Evolutionary conservation across 768 basidiomycete genomes (phyloP).

Genomic region (Ramaria sp.): DNA sequence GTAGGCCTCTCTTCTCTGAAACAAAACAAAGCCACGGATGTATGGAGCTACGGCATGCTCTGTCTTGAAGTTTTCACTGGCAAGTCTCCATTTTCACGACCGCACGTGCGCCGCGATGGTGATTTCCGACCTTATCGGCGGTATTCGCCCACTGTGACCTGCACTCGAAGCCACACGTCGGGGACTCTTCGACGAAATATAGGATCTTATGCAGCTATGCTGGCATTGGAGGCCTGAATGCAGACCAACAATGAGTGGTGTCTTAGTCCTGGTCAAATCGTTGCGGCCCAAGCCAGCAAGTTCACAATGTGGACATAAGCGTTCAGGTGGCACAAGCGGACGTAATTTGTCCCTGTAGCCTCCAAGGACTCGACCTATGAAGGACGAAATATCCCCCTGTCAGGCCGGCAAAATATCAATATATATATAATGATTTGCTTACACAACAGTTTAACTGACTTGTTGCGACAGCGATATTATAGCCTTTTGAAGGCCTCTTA

Average conservation of each 20-base stretch:
- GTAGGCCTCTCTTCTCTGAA: constrained; percentile 14
- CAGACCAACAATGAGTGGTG: constrained; percentile 28
- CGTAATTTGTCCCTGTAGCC: too few species aligned
- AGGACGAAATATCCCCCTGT: too few species aligned
- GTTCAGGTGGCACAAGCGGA: too few species aligned
- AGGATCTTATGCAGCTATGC: constrained; percentile 33
- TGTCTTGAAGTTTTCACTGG: constrained; percentile 37
- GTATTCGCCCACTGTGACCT: constrained; percentile 29
- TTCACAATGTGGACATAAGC: too few species aligned
- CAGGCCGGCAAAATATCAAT: too few species aligned
- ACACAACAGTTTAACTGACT: too few species aligned
- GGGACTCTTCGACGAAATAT: constrained; percentile 30
- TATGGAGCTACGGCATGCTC: constrained; percentile 41
- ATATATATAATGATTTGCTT: too few species aligned
- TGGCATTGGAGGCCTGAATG: constrained; percentile 30
- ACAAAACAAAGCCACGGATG: constrained; percentile 26
- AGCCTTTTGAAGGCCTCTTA: too few species aligned
- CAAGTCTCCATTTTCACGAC: constrained; percentile 26
- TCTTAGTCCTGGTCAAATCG: constrained; percentile 5
- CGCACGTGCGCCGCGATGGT: constrained; percentile 25
- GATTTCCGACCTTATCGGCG: constrained; percentile 24
- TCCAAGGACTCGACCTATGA: too few species aligned
- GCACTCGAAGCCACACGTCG: constrained; percentile 15
- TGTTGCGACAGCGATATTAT: too few species aligned
- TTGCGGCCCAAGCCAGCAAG: too few species aligned